These are phyloP conservation scores for Hypomontagnella submonticulosa DNA, from an alignment of 495 filamentous ascomycete genomes.

Conservation along the genomic window DNA sequence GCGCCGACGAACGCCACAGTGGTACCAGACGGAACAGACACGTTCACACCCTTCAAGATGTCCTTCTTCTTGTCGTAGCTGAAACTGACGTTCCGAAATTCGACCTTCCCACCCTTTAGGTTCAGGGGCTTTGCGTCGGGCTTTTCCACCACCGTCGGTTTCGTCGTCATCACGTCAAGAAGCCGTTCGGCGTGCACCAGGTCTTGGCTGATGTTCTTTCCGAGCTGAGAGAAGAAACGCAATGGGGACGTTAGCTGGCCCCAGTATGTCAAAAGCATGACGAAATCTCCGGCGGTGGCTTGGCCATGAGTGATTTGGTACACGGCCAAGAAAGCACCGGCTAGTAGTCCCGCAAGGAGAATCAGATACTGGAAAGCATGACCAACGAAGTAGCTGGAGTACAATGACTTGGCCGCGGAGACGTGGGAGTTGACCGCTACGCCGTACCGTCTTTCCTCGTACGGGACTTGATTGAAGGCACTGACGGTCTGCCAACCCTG, in stretches of 20 bases:
- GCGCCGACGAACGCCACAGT: slow-evolving; percentile 82
- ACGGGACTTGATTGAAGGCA: slow-evolving; percentile 75
- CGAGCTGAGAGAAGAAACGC: slow-evolving; percentile 69
- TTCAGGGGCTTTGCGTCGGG: slow-evolving; percentile 65
- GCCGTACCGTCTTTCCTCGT: slow-evolving; percentile 72
- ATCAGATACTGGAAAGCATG: slow-evolving; percentile 68
- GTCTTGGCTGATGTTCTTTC: slow-evolving; percentile 67
- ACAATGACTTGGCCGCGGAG: slow-evolving; percentile 52
- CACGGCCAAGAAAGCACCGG: slow-evolving; percentile 72
- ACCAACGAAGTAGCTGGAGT: slow-evolving; percentile 55
- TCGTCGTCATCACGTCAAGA: slow-evolving; percentile 74
- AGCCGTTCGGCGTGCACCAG: slow-evolving; percentile 78
- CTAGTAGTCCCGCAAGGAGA: slow-evolving; percentile 70
- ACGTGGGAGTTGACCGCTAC: slow-evolving; percentile 58
- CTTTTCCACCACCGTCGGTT: slow-evolving; percentile 69
- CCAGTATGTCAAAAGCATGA: slow-evolving; percentile 79
- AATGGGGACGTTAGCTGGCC: slow-evolving; percentile 69
- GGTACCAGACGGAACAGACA: slow-evolving; percentile 67
- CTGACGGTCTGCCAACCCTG: slow-evolving; percentile 75
- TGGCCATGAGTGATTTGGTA: slow-evolving; percentile 68
- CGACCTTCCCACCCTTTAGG: slow-evolving; percentile 68
- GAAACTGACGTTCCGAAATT: slow-evolving; percentile 73
- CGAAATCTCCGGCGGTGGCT: slow-evolving; percentile 74
- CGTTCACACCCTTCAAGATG: slow-evolving; percentile 72
- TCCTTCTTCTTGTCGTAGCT: slow-evolving; percentile 76